Evolutionary conservation across 306 rosid genomes (phyloP).

Genomic region (Gillenia trifoliata): DNA sequence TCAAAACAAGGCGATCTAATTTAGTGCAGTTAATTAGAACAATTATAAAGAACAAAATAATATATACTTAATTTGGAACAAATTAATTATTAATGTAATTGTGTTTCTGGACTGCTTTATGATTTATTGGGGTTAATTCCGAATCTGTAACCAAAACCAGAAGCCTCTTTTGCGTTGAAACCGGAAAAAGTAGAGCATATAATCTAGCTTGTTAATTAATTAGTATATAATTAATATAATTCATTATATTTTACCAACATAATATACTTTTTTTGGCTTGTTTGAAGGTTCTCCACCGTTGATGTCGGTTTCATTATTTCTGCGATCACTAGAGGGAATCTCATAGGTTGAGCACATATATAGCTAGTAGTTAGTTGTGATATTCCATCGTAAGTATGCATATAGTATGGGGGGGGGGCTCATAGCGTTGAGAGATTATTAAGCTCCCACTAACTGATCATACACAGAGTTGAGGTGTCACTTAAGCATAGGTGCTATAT

Average conservation of each 20-base stretch:
- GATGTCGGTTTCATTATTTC: conserved; percentile 23
- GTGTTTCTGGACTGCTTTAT: neutral
- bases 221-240: no score
- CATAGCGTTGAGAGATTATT: neutral
- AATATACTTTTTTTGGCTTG: neutral
- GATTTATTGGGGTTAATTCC: neutral
- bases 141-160: no score
- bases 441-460: conserved; percentile 22
- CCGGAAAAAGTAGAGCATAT: neutral
- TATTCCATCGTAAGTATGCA: conserved; percentile 17
- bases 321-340: conserved; percentile 7
- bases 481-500: neutral
- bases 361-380: neutral
- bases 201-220: neutral
- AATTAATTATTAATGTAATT: no score
- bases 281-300: conserved; percentile 9
- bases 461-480: conserved; percentile 7
- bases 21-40: neutral
- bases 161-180: no score
- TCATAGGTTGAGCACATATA: neutral
- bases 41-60: no score
- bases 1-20: neutral
- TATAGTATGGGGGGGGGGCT: neutral
- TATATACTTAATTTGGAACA: neutral
- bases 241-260: no score